Conservation (phyloP, 2,329 filamentous ascomycete genomes). For the Aureobasidium pullulans region DNA sequence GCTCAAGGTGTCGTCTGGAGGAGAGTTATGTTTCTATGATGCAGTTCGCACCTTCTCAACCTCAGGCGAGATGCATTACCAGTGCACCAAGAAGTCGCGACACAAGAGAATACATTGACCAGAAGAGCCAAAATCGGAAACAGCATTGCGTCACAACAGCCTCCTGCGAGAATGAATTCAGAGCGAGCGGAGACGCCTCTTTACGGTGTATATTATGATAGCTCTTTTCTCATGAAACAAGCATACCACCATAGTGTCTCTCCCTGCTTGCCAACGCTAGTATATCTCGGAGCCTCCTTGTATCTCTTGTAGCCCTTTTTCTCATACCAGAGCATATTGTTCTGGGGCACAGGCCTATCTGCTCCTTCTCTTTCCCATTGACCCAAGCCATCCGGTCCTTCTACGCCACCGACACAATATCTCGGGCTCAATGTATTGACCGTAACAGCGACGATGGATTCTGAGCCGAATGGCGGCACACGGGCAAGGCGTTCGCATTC, state of each 20-base stretch:
- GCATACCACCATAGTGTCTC: slow-evolving; percentile 3
- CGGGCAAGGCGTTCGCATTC: slow-evolving; percentile 15
- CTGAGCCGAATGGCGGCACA: slow-evolving; percentile 15
- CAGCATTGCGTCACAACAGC: no score
- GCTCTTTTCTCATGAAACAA: background rate
- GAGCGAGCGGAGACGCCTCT: no score
- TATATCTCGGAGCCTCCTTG: slow-evolving; percentile 17
- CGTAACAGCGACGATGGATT: slow-evolving; percentile 14
- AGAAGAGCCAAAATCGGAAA: no score
- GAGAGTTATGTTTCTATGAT: no score
- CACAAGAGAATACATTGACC: no score
- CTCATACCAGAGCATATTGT: slow-evolving; percentile 16
- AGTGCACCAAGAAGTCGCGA: no score
- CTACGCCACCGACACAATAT: slow-evolving; percentile 12
- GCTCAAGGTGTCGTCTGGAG: no score
- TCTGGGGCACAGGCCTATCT: background rate
- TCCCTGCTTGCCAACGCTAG: background rate
- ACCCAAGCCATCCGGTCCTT: slow-evolving; percentile 15
- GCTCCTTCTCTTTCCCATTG: slow-evolving; percentile 5
- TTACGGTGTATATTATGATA: background rate
- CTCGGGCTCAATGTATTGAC: slow-evolving; percentile 16
- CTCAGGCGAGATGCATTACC: no score
- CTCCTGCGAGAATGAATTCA: no score
- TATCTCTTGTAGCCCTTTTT: slow-evolving; percentile 16
- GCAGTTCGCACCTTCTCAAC: no score